These are phyloP conservation scores for Anisogramma anomala DNA, from an alignment of 2,329 filamentous ascomycete species.

Conservation along the genomic window DNA sequence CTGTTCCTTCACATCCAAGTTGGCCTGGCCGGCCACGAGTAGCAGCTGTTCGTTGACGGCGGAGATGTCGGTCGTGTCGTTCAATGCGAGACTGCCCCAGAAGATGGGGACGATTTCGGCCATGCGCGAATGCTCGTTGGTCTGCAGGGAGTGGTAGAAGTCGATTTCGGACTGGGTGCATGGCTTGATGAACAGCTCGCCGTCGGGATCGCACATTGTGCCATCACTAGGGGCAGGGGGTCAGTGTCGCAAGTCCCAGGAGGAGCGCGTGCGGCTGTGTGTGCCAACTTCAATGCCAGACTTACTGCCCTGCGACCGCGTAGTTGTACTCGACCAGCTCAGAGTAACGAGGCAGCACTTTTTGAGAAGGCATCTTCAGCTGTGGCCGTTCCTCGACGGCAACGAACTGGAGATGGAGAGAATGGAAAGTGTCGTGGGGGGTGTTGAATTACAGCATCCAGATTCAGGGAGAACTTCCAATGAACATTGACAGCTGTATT, in stretches of 20 bases:
- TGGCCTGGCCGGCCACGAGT: conserved; percentile 32
- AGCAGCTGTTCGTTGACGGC: conserved; percentile 40
- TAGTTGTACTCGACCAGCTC: conserved; percentile 60
- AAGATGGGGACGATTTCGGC: conserved; percentile 72
- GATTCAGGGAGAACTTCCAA: too few species aligned
- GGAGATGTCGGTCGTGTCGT: conserved; percentile 36
- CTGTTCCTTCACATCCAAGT: conserved; percentile 29
- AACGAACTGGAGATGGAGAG: conserved; percentile 3
- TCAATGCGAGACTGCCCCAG: conserved; percentile 68
- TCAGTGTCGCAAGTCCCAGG: conserved; percentile 11
- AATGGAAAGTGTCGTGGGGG: neutral
- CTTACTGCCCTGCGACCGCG: conserved; percentile 78
- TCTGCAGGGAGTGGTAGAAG: conserved; percentile 68
- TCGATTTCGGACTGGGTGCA: conserved; percentile 75
- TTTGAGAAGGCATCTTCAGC: conserved; percentile 16
- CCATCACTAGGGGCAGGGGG: conserved; percentile 54
- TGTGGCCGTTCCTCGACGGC: conserved; percentile 4
- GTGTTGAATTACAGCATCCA: conserved; percentile 9
- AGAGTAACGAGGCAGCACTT: conserved; percentile 41
- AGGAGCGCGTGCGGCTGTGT: neutral
- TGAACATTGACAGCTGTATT: too few species aligned
- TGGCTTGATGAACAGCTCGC: conserved; percentile 85
- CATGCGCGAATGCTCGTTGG: conserved; percentile 57
- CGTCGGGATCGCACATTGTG: conserved; percentile 72
- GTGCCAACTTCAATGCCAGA: neutral